These are phyloP conservation scores for Vitellaria paradoxa DNA, from an alignment of 179 eudicot species.

Conservation along the genomic window DNA sequence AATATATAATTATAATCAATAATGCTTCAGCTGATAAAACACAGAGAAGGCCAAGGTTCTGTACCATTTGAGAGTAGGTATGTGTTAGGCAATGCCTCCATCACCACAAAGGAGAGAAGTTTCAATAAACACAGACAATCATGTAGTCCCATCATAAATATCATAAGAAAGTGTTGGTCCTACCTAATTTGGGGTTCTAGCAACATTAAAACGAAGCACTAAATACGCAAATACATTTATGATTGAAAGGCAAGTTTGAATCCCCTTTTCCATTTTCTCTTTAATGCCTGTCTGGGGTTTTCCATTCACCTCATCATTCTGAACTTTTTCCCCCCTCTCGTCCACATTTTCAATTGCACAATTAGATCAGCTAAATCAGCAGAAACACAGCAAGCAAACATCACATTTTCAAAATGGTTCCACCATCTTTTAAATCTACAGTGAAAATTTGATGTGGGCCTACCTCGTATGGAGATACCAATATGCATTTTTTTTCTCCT, in stretches of 20 bases:
- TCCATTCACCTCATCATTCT: constrained; percentile 1
- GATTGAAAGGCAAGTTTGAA: neutral
- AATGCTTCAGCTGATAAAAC: neutral
- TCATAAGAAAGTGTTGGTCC: neutral
- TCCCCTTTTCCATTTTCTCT: neutral
- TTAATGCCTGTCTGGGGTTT: constrained; percentile 1
- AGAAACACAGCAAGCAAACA: constrained; percentile 6
- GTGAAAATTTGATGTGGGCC: neutral
- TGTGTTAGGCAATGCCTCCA: neutral
- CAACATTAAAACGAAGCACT: neutral
- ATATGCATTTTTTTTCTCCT: neutral
- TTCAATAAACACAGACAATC: neutral
- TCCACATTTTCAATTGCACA: neutral
- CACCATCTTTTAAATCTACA: neutral
- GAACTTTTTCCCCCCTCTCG: neutral
- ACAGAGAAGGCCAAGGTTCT: neutral
- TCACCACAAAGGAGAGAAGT: neutral
- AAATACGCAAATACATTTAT: neutral
- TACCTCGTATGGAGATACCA: neutral
- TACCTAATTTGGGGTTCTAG: no score
- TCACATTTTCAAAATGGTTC: neutral
- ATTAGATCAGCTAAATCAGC: constrained; percentile 1
- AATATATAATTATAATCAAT: neutral
- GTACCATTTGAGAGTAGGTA: neutral
- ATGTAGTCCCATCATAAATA: neutral